Evolutionary conservation across 2,329 filamentous ascomycete species (phyloP).

Genomic region (Verticillium isaacii): DNA sequence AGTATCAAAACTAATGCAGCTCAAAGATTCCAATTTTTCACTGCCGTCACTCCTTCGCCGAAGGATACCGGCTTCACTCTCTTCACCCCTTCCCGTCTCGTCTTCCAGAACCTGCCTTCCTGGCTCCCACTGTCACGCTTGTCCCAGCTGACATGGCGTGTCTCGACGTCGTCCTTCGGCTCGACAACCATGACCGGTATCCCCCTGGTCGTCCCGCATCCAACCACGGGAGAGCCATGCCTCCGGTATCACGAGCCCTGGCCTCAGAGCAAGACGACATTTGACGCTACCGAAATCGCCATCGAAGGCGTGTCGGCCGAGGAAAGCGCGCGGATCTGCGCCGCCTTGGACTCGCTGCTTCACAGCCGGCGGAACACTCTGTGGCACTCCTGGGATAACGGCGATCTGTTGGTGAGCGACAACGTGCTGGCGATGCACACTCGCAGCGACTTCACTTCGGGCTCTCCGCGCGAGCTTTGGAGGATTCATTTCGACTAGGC

Average conservation of each 20-base stretch:
- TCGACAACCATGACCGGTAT: conserved; percentile 35
- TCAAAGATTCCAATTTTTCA: conserved; percentile 46
- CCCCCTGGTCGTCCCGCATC: conserved; percentile 39
- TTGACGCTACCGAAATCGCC: conserved; percentile 37
- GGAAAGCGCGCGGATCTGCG: conserved; percentile 29
- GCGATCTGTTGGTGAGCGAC: conserved; percentile 49
- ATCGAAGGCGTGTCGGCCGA: conserved; percentile 30
- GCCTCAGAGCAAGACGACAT: conserved; percentile 45
- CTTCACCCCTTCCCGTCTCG: conserved; percentile 44
- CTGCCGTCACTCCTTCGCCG: conserved; percentile 39
- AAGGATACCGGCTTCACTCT: conserved; percentile 48
- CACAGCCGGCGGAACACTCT: conserved; percentile 46
- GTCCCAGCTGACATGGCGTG: conserved; percentile 39
- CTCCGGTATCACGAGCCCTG: conserved; percentile 52
- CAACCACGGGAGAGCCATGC: conserved; percentile 38
- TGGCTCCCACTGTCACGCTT: conserved; percentile 31
- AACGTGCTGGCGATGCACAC: conserved; percentile 47
- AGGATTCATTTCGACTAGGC: conserved; percentile 43
- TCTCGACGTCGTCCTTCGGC: conserved; percentile 42
- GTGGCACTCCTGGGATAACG: conserved; percentile 48
- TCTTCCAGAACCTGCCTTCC: conserved; percentile 41
- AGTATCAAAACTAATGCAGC: background rate
- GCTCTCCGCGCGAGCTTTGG: conserved; percentile 42
- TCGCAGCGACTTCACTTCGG: conserved; percentile 37
- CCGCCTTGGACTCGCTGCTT: conserved; percentile 33